Conservation (phyloP, 1,139 yeast genomes). For the Nematodospora anomalae region DNA sequence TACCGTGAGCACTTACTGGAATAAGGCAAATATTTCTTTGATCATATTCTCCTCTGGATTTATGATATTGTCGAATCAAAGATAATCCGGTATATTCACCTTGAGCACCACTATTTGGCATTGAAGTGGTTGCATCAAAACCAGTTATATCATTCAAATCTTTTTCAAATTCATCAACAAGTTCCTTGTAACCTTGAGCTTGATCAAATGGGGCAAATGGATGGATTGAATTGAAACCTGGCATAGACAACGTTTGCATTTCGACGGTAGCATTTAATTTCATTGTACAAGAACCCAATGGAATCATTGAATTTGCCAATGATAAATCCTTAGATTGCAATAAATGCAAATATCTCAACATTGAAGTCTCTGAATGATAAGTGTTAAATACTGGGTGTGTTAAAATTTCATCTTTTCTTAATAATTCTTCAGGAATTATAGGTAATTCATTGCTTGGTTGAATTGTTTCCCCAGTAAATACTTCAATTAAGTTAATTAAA, state of each 20-base stretch:
- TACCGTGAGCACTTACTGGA: constrained; percentile 97
- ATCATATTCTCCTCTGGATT: constrained; percentile 63
- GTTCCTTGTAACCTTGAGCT: constrained; percentile 77
- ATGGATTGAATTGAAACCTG: constrained; percentile 83
- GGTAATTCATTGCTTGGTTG: constrained; percentile 41
- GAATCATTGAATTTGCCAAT: constrained; percentile 94
- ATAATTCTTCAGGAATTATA: constrained; percentile 50
- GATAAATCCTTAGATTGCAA: constrained; percentile 89
- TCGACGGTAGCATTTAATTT: constrained; percentile 92
- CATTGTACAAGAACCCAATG: constrained; percentile 98
- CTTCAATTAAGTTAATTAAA: constrained; percentile 52
- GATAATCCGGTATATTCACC: constrained; percentile 96
- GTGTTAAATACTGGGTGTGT: constrained; percentile 78
- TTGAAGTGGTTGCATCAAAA: constrained; percentile 83
- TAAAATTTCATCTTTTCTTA: constrained; percentile 65
- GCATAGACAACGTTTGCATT: constrained; percentile 93
- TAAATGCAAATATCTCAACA: constrained; percentile 85
- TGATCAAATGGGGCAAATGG: constrained; percentile 92
- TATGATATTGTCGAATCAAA: constrained; percentile 77
- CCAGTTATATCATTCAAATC: constrained; percentile 96
- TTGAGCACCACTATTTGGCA: constrained; percentile 98
- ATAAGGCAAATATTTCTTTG: constrained; percentile 85
- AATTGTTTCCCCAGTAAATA: constrained; percentile 50
- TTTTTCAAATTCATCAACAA: constrained; percentile 72
- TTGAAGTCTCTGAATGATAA: constrained; percentile 91